Base-by-base conservation (phyloP, 2,329 filamentous ascomycete genomes). In the Pseudogymnoascus sp. region DNA sequence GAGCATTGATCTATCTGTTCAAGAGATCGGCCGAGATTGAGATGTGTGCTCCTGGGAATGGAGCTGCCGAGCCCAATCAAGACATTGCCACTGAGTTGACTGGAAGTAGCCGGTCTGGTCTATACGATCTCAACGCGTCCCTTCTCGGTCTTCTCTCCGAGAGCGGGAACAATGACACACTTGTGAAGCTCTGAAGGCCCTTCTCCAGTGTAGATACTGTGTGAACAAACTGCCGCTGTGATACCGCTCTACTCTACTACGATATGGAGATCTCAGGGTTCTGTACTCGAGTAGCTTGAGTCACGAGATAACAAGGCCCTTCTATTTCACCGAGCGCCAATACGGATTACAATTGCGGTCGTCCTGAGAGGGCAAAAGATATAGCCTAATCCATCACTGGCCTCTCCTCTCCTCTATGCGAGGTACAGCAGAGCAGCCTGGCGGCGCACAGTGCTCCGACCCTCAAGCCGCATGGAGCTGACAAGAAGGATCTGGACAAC, bases 301-400 rank as follows among this genome's bases (percentile, higher is more conserved):
- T 54, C 48, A 54, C 25, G 48, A 31, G 25, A 54, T 54, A 16
- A 19, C 48, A 54, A 54, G 48, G 48, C 48, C 48, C 25, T 54
- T 54, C 48, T 54, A 54, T 54, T 54, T 54, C 48, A 54, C 48
- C 48, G 48, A 54, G 48, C n/a, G 48, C 48, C 48, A 54, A 31
- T 54, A 8, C 48, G 8, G 48, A 31, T 54, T 54, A 8, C 25
- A 31, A 10, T 54, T n/a, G 25, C 13, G 48, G 48, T 3, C 25
- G 19, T 31, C 48, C 1, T 54, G 8, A 45, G 48, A 54, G 25
- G 11, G 48, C 48, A 54, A 54, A 54, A 31, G n/a, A 54, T 54
- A 54, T 54, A 54, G 48, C 48, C 48, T 54, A 54, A 54, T 54
- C 25, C 23, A 31, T 54, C 48, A 8, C 48, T n/a, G 48, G 48